phyloP scores from a whole-genome alignment of 345 rosid species.

The Salix purpurea region DNA sequence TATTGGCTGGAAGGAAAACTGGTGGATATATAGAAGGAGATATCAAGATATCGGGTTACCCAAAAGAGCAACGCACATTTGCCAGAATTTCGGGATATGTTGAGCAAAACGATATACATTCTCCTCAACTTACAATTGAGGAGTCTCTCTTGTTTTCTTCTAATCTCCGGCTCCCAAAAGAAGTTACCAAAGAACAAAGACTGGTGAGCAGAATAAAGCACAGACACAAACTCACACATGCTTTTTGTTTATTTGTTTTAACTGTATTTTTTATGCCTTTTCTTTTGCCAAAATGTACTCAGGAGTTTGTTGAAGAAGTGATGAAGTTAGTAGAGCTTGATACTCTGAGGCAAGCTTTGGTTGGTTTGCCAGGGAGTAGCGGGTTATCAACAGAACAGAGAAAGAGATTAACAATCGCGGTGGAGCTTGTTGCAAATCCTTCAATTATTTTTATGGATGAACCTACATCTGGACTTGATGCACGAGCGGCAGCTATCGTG shows the following conservation, averaged over 20 bases:
- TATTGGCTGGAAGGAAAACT: slow-evolving; percentile 91
- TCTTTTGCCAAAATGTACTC: slow-evolving; percentile 11
- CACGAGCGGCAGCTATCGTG: slow-evolving; percentile 95
- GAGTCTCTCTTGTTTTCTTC: slow-evolving; percentile 91
- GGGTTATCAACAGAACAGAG: slow-evolving; percentile 95
- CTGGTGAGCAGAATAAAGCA: slow-evolving; percentile 34
- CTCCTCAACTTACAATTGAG: slow-evolving; percentile 92
- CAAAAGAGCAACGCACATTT: slow-evolving; percentile 75
- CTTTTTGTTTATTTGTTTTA: slow-evolving; percentile 2
- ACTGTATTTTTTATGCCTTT: slow-evolving; percentile 2
- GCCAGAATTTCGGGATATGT: slow-evolving; percentile 94
- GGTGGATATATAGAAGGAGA: slow-evolving; percentile 91
- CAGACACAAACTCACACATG: not conserved
- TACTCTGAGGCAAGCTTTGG: slow-evolving; percentile 59
- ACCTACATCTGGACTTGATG: slow-evolving; percentile 96
- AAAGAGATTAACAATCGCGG: slow-evolving; percentile 87
- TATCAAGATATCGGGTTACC: slow-evolving; percentile 70
- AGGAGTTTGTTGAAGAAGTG: slow-evolving; percentile 95
- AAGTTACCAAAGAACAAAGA: slow-evolving; percentile 57
- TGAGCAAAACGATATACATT: slow-evolving; percentile 94
- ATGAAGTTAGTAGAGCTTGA: slow-evolving; percentile 89
- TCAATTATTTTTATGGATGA: slow-evolving; percentile 95
- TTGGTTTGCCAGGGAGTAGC: slow-evolving; percentile 78
- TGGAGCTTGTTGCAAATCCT: slow-evolving; percentile 95
- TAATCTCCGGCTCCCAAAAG: slow-evolving; percentile 74